Conservation (phyloP, 352 stramenopile species). For the Sclerospora graminicola region DNA sequence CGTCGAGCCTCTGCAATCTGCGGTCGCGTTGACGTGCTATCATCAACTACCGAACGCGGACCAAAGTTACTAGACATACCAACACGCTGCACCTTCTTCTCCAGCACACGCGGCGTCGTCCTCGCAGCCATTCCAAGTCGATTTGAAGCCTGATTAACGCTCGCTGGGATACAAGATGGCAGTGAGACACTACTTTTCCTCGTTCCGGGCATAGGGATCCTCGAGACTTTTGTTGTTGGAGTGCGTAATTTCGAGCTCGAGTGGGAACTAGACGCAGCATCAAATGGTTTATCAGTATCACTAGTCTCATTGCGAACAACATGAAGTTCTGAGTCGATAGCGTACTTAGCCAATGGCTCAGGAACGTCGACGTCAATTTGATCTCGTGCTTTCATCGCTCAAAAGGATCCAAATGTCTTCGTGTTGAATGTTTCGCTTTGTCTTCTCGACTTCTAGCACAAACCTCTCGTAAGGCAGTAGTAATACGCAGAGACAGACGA, state of each 20-base stretch:
- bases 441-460: not conserved
- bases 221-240: conserved; percentile 14
- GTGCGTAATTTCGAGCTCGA: conserved; percentile 17
- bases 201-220: conserved; percentile 13
- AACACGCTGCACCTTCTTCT: conserved; percentile 31
- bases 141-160: not conserved
- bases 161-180: conserved; percentile 1
- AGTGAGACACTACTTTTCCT: not conserved
- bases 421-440: too few species aligned
- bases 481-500: conserved; percentile 10
- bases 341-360: conserved; percentile 4
- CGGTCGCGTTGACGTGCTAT: conserved; percentile 9
- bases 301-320: conserved; percentile 6
- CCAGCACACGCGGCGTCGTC: conserved; percentile 21
- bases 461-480: too few species aligned
- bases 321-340: conserved; percentile 3
- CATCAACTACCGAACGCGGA: conserved; percentile 1
- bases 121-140: conserved; percentile 35
- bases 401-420: not conserved
- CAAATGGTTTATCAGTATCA: not conserved
- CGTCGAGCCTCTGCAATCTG: conserved; percentile 19
- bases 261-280: conserved; percentile 3
- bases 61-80: conserved; percentile 12
- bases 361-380: conserved; percentile 2
- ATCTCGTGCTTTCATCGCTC: not conserved